Base-by-base conservation (phyloP, 2,329 filamentous ascomycete species). In the Exophiala dermatitidis region DNA sequence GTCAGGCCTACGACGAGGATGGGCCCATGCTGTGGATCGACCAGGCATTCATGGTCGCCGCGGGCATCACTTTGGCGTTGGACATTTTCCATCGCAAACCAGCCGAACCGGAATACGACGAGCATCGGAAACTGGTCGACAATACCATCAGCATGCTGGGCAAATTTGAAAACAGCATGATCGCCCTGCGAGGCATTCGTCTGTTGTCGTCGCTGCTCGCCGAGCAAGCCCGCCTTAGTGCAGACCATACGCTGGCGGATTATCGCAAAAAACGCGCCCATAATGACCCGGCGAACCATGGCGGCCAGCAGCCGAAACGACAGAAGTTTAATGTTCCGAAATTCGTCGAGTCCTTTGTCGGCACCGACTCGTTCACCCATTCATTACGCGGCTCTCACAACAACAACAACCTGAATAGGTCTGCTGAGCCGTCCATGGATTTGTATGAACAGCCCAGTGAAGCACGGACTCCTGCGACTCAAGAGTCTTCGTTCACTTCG, bases 21-120 rank as follows among this genome's bases (percentile, higher is more conserved):
- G 71, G 71, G 29, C 72, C 72, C 1, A 66, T 71, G 9, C 64
- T 72, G 50, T 74, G 72, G 72, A 71, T 73, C 31, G 65, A 71
- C 34, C 69, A 72, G 54, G 69, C 69, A 5, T 72, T 72, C 48
- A 65, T 65, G n/a, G 68, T 72, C 1, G 68, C 70, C 12, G 69
- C 70, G 3, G 60, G 67, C 41, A 71, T 72, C 5, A 69, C 71
- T 2, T 56, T 72, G 9, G 66, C 67, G 26, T 61, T 72, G n/a
- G 70, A 72, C 46, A 62, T 67, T 3, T 66, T 69, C 43, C 68
- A 71, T 52, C 67, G 67, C 7, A 55, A 60, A 28, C 41, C 37
- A n/a, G 51, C 50, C 12, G 59, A 60, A 31, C 52, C 58, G 2
- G 56, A 62, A 42, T 57, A 53, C 29, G 57, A 60, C 31, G 59